Evolutionary conservation across 192 early-diverging fungal genomes (phyloP), one percentile per base, ranked within the genome.

Genomic region (Coemansia biformis): DNA sequence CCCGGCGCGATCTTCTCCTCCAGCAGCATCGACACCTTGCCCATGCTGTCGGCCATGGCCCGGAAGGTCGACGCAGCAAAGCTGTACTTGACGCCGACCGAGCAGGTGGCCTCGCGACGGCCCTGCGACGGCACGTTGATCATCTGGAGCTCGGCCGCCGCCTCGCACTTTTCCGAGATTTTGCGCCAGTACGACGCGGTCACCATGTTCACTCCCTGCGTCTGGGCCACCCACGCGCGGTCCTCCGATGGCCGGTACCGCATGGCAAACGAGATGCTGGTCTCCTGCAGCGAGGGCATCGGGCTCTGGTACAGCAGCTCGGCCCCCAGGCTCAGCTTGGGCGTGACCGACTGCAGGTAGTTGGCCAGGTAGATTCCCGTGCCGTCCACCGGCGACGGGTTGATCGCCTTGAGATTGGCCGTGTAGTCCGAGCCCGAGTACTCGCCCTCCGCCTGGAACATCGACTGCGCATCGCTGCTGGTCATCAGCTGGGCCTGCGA

Each of bases 41-140:
- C 96, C 24, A 84, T 79, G 16, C 88, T 92, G 74, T 95, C 92
- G 32, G 96, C 75, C 66, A 85, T 85, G n/a, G 89, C 92, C 46
- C 94, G 78, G 63, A 99, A 84, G 29, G 88, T 95, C 23, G 93
- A 83, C 30, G 81, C 80, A 36, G 92, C 81, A 57, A 96, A 96
- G 55, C 96, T 94, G 47, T 93, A 90, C 79, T 99, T 99, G 66
- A 90, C 95, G 35, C 91, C 94, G n/a, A 93, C 86, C 13, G 89
- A 86, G 47, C 88, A 90, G 47, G 93, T 80, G 33, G 89, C 96
- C 44, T 96, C 93, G 45, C 92, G 80, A 38, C 89, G 77, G 38
- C 68, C 80, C 22, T 67, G 59, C 32, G 81, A 81, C 34, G 81
- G 48, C 46, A 94, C 60, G 38, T 64, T 73, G 38, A 73, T 21